A percentile compares a stretch with the other conserved stretches of the same genome.
These are phyloP conservation scores for Nakaseomyces bracarensis DNA, from an alignment of 1,139 yeast species.

Conservation along the genomic window DNA sequence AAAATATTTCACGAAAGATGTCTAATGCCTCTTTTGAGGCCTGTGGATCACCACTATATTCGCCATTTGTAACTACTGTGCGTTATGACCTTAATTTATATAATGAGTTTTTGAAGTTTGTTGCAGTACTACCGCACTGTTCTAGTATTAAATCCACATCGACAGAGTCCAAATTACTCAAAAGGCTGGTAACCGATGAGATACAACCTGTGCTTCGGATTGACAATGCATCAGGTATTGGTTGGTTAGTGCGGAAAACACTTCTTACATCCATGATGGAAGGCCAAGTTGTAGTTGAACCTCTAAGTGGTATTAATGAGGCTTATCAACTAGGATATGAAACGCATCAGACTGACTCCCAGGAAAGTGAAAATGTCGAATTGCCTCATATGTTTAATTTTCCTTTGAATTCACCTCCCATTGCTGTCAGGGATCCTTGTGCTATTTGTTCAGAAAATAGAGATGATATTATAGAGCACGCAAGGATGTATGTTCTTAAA, in stretches of 20 bases:
- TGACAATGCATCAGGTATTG: conserved; percentile 52
- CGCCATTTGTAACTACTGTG: conserved; percentile 50
- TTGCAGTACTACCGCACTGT: conserved; percentile 30
- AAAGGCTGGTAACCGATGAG: conserved; percentile 63
- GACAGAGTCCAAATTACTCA: conserved; percentile 51
- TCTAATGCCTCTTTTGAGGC: conserved; percentile 12
- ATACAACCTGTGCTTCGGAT: conserved; percentile 62
- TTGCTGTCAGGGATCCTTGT: conserved; percentile 69
- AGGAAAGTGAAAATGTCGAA: conserved; percentile 15
- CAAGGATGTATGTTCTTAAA: conserved; percentile 65
- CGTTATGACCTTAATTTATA: conserved; percentile 47
- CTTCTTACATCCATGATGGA: conserved; percentile 64
- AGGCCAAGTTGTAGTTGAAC: conserved; percentile 77
- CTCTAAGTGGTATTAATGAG: conserved; percentile 78
- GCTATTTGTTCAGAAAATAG: conserved; percentile 74
- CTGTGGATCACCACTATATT: conserved; percentile 31
- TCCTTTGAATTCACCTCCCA: conserved; percentile 48
- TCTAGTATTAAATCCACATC: conserved; percentile 33
- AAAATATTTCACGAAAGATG: conserved; percentile 14
- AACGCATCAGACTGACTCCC: conserved; percentile 1
- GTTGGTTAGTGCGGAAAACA: conserved; percentile 51
- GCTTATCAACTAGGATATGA: conserved; percentile 21
- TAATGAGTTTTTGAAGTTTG: conserved; percentile 33
- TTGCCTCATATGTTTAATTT: conserved; percentile 34
- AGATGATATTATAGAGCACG: conserved; percentile 61